These are phyloP conservation scores for Xylariales sp. DNA, from an alignment of 2,329 filamentous ascomycete species.

Conservation along the genomic window DNA sequence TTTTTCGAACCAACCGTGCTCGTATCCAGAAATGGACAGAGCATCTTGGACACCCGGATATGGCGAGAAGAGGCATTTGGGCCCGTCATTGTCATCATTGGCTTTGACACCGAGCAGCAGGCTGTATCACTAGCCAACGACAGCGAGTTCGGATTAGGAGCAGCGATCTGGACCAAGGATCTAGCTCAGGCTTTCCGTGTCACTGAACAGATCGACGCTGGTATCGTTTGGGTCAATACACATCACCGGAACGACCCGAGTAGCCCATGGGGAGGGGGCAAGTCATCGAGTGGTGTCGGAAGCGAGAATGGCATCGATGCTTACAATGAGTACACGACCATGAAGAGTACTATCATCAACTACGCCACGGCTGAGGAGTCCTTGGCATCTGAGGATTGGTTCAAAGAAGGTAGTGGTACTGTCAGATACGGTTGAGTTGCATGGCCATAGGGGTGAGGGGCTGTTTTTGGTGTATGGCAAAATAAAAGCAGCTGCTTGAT, in stretches of 20 bases:
- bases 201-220: slow-evolving; percentile 65
- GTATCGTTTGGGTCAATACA: slow-evolving; percentile 53
- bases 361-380: slow-evolving; percentile 54
- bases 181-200: slow-evolving; percentile 70
- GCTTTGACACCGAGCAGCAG: slow-evolving; percentile 70
- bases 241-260: slow-evolving; percentile 70
- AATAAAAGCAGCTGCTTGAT: too few relatives aligned
- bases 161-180: slow-evolving; percentile 71
- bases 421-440: slow-evolving; percentile 65
- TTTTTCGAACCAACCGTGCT: slow-evolving; percentile 81
- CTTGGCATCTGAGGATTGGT: slow-evolving; percentile 60
- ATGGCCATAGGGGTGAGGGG: slow-evolving; percentile 2
- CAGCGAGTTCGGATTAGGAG: slow-evolving; percentile 71
- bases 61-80: slow-evolving; percentile 81
- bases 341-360: slow-evolving; percentile 66
- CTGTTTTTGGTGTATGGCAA: not conserved
- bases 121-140: slow-evolving; percentile 67
- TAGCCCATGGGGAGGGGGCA: slow-evolving; percentile 64
- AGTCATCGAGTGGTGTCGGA: slow-evolving; percentile 59
- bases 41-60: slow-evolving; percentile 66
- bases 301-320: slow-evolving; percentile 69
- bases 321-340: slow-evolving; percentile 52
- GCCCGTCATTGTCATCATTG: slow-evolving; percentile 69
- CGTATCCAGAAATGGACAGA: slow-evolving; percentile 42
- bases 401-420: slow-evolving; percentile 49